phyloP scores from a whole-genome alignment of 441 rosid species.

The Brassica hybrid region DNA sequence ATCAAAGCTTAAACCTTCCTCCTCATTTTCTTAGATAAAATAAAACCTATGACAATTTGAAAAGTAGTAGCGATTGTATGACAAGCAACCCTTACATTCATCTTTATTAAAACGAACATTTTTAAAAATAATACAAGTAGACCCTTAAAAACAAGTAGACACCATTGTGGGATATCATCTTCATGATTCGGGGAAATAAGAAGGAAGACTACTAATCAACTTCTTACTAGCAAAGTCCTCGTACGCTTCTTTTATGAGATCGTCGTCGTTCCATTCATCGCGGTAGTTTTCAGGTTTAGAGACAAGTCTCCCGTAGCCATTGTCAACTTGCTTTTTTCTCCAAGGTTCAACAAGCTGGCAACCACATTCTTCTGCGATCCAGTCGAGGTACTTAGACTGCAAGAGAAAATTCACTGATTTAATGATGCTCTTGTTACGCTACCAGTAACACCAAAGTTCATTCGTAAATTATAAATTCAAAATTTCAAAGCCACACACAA shows the following conservation, averaged over 20 bases:
- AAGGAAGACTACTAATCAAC: conserved; percentile 5
- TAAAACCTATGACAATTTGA: no score
- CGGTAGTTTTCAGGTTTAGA: conserved; percentile 53
- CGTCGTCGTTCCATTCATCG: conserved; percentile 66
- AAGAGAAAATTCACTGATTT: conserved; percentile 3
- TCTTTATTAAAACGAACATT: conserved; percentile 1
- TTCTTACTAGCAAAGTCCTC: conserved; percentile 37
- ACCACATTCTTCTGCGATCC: conserved; percentile 57
- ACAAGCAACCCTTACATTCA: not conserved
- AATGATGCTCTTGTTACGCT: not conserved
- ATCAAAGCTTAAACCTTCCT: no score
- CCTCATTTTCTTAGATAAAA: no score
- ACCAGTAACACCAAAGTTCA: not conserved
- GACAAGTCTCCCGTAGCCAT: not conserved
- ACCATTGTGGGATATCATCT: conserved; percentile 1
- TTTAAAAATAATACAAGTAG: not conserved
- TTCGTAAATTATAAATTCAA: not conserved
- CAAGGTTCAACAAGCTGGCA: conserved; percentile 53
- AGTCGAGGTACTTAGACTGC: conserved; percentile 55
- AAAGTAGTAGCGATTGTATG: not conserved
- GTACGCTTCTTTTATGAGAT: conserved; percentile 45
- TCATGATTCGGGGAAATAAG: conserved; percentile 2
- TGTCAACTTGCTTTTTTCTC: conserved; percentile 44
- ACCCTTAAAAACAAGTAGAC: not conserved
- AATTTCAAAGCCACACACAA: not conserved